Base-by-base conservation (phyloP, 2,329 filamentous ascomycete genomes). In the Lasiodiplodia citricola region DNA sequence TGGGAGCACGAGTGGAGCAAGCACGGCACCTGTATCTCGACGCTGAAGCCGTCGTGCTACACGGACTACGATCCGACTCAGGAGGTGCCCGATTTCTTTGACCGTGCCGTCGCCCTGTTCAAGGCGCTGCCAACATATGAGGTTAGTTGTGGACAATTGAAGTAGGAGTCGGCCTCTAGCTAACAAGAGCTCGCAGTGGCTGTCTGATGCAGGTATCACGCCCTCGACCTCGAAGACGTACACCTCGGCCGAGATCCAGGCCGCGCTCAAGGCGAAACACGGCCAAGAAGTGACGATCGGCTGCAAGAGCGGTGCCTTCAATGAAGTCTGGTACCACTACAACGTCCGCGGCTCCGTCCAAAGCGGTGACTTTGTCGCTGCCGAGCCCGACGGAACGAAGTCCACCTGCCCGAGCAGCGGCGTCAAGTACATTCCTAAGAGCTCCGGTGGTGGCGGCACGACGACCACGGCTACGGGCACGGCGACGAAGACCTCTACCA, bases 1-100 rank as follows among this genome's bases (percentile, higher is more conserved):
- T 92, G 90, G 90, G 84, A 87, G 73, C 89, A 91, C 78, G 90
- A 92, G 75, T 92, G 89, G 87, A 84, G 85, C 77, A 92, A 91
- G 77, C 90, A 92, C 77, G 91, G 91, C 38, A 92, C 90, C 14
- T 92, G 91, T 80, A 88, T 92, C 74, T 89, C 87, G 75, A 92
- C 91, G 0, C 85, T 92, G 56, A 80, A 89, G 2, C 86, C 89
- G 0, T 75, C 80, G 23, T 92, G 91, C 83, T 92, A 92, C 80
- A 81, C 82, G 47, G 80, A 85, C 68, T 86, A 87, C 74, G 79
- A 83, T 67, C 78, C 85, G 0, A 86, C 86, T 13, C 84, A 91
- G 70, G 91, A 93, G 74, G 88, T 89, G 0, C 85, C 87, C 14
- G 90, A 91, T 75, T 93, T 87, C 80, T 92, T 93, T 80, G 82